Evolutionary conservation across 768 basidiomycete genomes (phyloP).

Genomic region (Tulasnella sp.): DNA sequence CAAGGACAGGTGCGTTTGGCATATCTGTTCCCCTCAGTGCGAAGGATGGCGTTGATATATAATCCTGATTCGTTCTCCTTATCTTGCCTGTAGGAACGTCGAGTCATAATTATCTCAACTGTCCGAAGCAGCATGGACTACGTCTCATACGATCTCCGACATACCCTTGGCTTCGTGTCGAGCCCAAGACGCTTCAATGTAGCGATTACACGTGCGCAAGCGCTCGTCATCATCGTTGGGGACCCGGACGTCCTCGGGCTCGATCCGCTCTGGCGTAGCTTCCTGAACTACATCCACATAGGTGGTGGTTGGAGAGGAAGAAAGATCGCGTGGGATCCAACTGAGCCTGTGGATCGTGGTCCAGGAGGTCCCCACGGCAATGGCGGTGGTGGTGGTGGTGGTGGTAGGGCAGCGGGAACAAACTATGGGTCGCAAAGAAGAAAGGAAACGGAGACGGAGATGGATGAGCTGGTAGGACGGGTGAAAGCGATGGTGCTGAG

Average conservation of each 20-base stretch:
- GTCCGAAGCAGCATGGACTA: conserved; percentile 45
- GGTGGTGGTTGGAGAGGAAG: conserved; percentile 48
- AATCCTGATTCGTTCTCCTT: not conserved
- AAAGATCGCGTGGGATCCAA: conserved; percentile 12
- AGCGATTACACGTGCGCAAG: conserved; percentile 51
- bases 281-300: conserved; percentile 46
- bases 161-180: conserved; percentile 49
- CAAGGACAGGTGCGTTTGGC: conserved; percentile 31
- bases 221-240: conserved; percentile 49
- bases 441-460: conserved; percentile 11
- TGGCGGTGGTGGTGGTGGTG: not conserved
- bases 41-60: not conserved
- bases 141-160: conserved; percentile 40
- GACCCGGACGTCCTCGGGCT: conserved; percentile 48
- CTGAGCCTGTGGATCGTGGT: not conserved
- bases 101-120: conserved; percentile 48
- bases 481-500: conserved; percentile 4
- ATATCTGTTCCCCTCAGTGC: not conserved
- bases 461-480: conserved; percentile 14
- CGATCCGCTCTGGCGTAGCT: conserved; percentile 52
- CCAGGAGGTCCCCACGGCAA: not conserved
- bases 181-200: conserved; percentile 50
- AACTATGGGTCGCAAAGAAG: not conserved
- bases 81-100: conserved; percentile 36
- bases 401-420: not conserved